Base-by-base conservation (phyloP, 2,329 filamentous ascomycete species). In the Clarireedia paspali region DNA sequence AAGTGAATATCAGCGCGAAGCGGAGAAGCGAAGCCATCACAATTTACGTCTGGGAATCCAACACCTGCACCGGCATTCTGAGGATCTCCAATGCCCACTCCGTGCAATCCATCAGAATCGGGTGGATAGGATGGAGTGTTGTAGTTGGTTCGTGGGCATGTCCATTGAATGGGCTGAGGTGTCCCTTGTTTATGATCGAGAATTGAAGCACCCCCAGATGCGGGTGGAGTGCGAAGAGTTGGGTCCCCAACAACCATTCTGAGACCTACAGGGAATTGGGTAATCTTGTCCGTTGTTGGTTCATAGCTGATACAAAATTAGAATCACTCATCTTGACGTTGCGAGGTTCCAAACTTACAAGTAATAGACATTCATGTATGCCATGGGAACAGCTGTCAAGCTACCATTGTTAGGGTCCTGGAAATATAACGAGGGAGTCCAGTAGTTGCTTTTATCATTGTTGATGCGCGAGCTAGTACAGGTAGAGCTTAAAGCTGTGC, bases 371-470 rank as follows among this genome's bases (percentile, higher is more conserved):
- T 85, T 84, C 80, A 86, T 84, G 68, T 89, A 89, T 65, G 85
- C 84, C 59, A 88, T 79, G 77, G 34, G 59, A 12, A 69, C 67
- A 6, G 59, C 85, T 71, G 68, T 81, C 50, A 82, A 85, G 20
- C 51, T 82, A 55, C 83, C 75, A 56, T 88, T 86, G 12, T 72
- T 66, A 5, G 68, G 68, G 66, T 91, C 81, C 67, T 84, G 72
- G 71, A 95, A 96, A 74, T 92, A 91, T 60, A 95, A 68, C 2
- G 81, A 73, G 0, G 91, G 91, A 52, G 84, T 82, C 89, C 90
- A 96, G 74, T 96, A 96, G 34, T 83, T 84, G n/a, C 89, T 95
- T 73, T 84, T 87, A 73, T 96, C 91, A 72, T 92, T 78, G 39
- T 76, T 83, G 44, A 95, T 87, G 55, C 79, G 82, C 69, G 90